Evolutionary conservation across 2,329 filamentous ascomycete species (phyloP), one percentile per base, ranked within the genome.

Genomic region (Verticillium nonalfalfae): DNA sequence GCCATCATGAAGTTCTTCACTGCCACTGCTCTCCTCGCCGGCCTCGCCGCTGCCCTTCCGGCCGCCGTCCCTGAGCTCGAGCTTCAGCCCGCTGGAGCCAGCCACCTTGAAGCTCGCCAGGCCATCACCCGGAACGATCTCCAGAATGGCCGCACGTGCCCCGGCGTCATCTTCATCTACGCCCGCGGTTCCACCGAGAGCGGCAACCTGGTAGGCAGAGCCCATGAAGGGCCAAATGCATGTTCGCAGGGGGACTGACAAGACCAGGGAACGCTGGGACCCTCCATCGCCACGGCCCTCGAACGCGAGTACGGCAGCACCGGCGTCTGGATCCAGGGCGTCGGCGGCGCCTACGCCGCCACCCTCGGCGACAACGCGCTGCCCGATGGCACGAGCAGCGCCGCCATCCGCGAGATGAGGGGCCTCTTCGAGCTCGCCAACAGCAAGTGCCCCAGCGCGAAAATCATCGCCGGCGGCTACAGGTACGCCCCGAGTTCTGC

Each of bases 251-350:
- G 21, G 1, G n/a, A 18, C 45, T 52, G 54, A 56, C 54, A 34
- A 34, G 11, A n/a, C 6, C 39, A 59, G 57, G 58, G 58, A 15
- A 67, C 63, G 39, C 64, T 67, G 4, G 74, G 73, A 4, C 70
- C 71, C 10, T 56, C 45, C 4, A 63, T 73, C 14, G 72, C 68
- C 10, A 61, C 62, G 5, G 69, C 61, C 35, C 68, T 77, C 1
- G 68, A 72, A 45, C 50, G 54, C 14, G 58, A 60, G 21, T 72
- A 69, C 36, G 68, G 69, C 57, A 58, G 56, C 5, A 34, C 18
- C 18, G 64, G 67, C 18, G 63, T 77, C 60, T 76, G 74, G 74
- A 72, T 79, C 31, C 78, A 81, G 65, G 79, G 79, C 13, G 75
- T 81, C 21, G 73, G 74, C 4, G 69, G 69, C 40, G 62, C 67